phyloP scores from a whole-genome alignment of 2,329 filamentous ascomycete species.

The Ampelomyces quisqualis region DNA sequence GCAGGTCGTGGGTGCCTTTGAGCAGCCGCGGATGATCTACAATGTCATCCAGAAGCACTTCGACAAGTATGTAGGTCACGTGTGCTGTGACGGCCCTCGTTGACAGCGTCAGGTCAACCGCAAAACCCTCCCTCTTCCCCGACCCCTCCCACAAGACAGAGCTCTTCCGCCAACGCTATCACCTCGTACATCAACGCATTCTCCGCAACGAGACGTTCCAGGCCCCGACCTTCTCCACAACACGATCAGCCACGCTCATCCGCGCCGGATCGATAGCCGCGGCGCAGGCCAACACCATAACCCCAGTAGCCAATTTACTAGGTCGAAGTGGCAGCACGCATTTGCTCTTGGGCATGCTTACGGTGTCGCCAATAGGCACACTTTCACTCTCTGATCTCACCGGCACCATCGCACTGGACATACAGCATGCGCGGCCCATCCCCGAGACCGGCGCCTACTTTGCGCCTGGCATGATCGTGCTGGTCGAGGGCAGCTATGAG shows the following conservation, averaged over 20 bases:
- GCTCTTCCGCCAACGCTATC: constrained; percentile 85
- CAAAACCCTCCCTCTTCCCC: constrained; percentile 59
- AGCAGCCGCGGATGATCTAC: constrained; percentile 78
- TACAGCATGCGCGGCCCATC: constrained; percentile 76
- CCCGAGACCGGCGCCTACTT: constrained; percentile 90
- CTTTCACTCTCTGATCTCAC: constrained; percentile 83
- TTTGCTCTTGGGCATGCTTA: constrained; percentile 81
- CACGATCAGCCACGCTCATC: constrained; percentile 53
- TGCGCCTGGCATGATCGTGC: constrained; percentile 90
- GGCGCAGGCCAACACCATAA: constrained; percentile 74
- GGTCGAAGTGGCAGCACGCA: constrained; percentile 83
- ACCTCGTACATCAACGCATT: constrained; percentile 87
- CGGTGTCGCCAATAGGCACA: constrained; percentile 75
- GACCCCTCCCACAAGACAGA: constrained; percentile 77
- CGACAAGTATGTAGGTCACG: constrained; percentile 67
- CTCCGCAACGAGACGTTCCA: constrained; percentile 94
- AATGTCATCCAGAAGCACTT: constrained; percentile 87
- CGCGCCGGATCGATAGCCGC: constrained; percentile 57
- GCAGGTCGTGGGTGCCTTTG: constrained; percentile 78
- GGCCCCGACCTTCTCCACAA: constrained; percentile 69
- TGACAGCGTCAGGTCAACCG: constrained; percentile 39
- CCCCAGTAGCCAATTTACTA: constrained; percentile 72
- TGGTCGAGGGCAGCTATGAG: constrained; percentile 94
- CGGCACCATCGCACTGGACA: constrained; percentile 81
- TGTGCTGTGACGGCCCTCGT: no score